Evolutionary conservation across 2,329 filamentous ascomycete species (phyloP).

Genomic region (Geoglossum cookeanum): DNA sequence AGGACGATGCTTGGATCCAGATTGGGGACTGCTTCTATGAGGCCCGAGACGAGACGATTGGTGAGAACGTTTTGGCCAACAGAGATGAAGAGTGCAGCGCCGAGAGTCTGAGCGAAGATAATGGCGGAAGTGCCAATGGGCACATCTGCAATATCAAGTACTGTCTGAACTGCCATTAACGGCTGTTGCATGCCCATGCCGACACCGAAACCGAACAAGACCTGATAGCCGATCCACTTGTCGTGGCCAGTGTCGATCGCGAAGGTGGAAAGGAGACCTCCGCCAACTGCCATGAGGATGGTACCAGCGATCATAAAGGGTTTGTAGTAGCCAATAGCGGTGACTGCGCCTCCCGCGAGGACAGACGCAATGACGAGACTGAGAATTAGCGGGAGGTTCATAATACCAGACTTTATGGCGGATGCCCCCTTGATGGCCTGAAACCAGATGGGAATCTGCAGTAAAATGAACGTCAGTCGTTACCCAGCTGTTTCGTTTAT

Average conservation of each 20-base stretch:
- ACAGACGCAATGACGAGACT: constrained; percentile 31
- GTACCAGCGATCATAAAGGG: constrained; percentile 35
- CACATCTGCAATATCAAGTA: constrained; percentile 32
- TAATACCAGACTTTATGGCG: constrained; percentile 34
- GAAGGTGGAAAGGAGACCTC: constrained; percentile 36
- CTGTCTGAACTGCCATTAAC: constrained; percentile 36
- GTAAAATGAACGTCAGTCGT: not conserved
- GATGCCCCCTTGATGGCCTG: constrained; percentile 32
- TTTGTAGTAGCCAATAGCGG: constrained; percentile 39
- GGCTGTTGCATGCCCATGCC: constrained; percentile 40
- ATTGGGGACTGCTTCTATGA: constrained; percentile 18
- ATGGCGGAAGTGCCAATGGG: constrained; percentile 35
- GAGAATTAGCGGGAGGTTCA: constrained; percentile 33
- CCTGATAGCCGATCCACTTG: constrained; percentile 23
- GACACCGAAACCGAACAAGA: constrained; percentile 32
- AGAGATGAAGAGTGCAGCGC: constrained; percentile 37
- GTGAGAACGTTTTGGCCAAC: constrained; percentile 9
- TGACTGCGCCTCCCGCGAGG: constrained; percentile 28
- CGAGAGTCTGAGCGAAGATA: constrained; percentile 40
- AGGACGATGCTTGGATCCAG: constrained; percentile 25
- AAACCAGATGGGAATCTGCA: constrained; percentile 7
- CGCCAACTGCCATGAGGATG: constrained; percentile 30
- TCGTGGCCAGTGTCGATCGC: constrained; percentile 25
- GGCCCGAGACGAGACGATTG: constrained; percentile 11
- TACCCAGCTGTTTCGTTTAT: not conserved